Percentiles rank a stretch among this genome's conserved stretches.
Conservation (phyloP, 2,329 filamentous ascomycete genomes). For the Alternaria brassicae region DNA sequence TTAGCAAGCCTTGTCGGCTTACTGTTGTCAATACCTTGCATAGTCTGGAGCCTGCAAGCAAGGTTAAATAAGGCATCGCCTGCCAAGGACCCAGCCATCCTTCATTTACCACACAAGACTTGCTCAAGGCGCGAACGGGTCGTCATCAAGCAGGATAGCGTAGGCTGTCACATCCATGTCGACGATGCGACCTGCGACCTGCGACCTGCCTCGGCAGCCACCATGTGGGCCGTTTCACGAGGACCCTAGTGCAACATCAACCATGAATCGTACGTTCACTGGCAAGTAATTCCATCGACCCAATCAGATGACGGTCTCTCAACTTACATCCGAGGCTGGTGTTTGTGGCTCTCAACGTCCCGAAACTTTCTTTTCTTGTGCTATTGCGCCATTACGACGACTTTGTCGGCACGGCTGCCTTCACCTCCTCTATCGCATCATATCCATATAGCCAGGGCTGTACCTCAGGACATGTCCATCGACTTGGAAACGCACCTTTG, state of each 20-base stretch:
- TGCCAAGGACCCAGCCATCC: background rate
- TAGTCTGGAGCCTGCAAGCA: background rate
- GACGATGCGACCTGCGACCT: conserved; percentile 1
- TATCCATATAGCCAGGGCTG: conserved; percentile 49
- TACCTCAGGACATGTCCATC: conserved; percentile 57
- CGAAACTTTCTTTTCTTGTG: background rate
- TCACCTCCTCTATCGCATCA: conserved; percentile 42
- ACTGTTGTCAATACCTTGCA: background rate
- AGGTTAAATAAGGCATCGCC: background rate
- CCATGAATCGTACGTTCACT: background rate
- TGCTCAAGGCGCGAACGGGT: background rate
- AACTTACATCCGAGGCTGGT: background rate
- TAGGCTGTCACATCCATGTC: conserved; percentile 10
- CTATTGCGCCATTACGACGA: background rate
- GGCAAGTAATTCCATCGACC: background rate
- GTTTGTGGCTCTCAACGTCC: background rate
- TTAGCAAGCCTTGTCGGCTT: background rate
- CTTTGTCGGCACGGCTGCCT: conserved; percentile 21
- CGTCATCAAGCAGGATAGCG: background rate
- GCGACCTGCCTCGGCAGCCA: conserved; percentile 10
- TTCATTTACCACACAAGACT: background rate
- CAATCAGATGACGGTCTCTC: background rate
- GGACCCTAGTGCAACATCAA: conserved; percentile 7
- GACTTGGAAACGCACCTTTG: conserved; percentile 65
- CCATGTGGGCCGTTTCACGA: conserved; percentile 7